These are phyloP conservation scores for Inonotus obliquus DNA, from an alignment of 1,284 basidiomycete species.

Conservation along the genomic window DNA sequence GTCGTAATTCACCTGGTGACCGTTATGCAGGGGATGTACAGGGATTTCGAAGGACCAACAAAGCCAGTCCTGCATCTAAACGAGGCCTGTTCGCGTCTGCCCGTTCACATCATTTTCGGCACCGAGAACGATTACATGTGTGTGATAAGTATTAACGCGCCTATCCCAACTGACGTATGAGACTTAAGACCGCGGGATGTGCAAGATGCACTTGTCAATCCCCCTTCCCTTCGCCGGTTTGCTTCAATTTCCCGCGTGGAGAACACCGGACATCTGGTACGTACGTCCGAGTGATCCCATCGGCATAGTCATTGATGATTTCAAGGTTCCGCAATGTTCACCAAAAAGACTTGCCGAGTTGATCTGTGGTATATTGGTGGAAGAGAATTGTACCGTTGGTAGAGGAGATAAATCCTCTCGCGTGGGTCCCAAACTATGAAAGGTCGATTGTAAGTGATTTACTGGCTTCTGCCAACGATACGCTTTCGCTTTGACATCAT, in stretches of 20 bases:
- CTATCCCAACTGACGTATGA: slow-evolving; percentile 3
- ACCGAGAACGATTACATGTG: slow-evolving; percentile 47
- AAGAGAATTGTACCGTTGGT: background rate
- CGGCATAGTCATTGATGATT: background rate
- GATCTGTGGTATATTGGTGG: background rate
- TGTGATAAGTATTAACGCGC: slow-evolving; percentile 19
- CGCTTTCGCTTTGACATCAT: background rate
- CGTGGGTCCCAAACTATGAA: background rate
- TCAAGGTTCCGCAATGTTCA: slow-evolving; percentile 12
- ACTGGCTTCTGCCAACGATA: background rate
- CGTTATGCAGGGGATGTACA: slow-evolving; percentile 42
- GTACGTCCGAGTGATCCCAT: background rate
- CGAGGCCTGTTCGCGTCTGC: slow-evolving; percentile 33
- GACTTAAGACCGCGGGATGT: slow-evolving; percentile 35
- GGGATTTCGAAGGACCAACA: slow-evolving; percentile 44
- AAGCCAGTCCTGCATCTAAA: slow-evolving; percentile 43
- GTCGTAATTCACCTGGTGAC: background rate
- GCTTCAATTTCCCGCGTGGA: slow-evolving; percentile 29
- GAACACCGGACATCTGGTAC: slow-evolving; percentile 14
- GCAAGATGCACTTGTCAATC: slow-evolving; percentile 42
- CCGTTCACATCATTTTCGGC: slow-evolving; percentile 49
- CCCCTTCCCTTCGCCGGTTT: slow-evolving; percentile 37
- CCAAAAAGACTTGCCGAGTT: slow-evolving; percentile 11
- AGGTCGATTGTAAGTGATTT: background rate
- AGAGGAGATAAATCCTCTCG: background rate